phyloP scores from a whole-genome alignment of 164 flowering plant genomes.

The Liriodendron chinense region DNA sequence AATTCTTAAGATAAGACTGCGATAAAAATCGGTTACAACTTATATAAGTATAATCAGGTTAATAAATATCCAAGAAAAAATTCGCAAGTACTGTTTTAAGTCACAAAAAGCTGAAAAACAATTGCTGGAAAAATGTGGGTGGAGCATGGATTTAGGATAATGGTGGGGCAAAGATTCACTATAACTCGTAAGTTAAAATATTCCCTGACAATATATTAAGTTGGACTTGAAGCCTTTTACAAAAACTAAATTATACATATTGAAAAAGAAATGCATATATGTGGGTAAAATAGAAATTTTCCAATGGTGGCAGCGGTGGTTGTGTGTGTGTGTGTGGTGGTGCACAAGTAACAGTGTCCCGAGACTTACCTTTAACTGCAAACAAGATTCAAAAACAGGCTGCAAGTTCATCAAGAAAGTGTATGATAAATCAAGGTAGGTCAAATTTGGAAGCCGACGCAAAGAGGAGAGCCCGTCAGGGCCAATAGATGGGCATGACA shows the following conservation, averaged over 20 bases:
- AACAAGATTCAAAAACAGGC: constrained; percentile 80
- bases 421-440: constrained; percentile 84
- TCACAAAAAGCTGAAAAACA: too few species aligned
- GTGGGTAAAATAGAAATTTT: background rate
- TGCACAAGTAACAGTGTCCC: background rate
- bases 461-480: constrained; percentile 78
- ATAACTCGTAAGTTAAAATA: too few species aligned
- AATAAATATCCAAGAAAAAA: too few species aligned
- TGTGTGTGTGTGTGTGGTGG: background rate
- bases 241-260: too few species aligned
- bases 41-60: too few species aligned
- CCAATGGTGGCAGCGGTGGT: background rate
- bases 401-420: constrained; percentile 76
- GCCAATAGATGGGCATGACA: constrained; percentile 94
- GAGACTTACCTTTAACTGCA: constrained; percentile 64
- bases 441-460: constrained; percentile 55
- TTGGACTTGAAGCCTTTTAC: background rate
- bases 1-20: too few species aligned
- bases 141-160: too few species aligned
- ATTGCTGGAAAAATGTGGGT: too few species aligned
- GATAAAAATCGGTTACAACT: too few species aligned
- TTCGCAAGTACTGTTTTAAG: too few species aligned
- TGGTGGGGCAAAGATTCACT: too few species aligned
- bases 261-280: background rate
- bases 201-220: background rate